These are phyloP conservation scores for Przewalskia tangutica DNA, from an alignment of 257 asterid species.

Conservation along the genomic window DNA sequence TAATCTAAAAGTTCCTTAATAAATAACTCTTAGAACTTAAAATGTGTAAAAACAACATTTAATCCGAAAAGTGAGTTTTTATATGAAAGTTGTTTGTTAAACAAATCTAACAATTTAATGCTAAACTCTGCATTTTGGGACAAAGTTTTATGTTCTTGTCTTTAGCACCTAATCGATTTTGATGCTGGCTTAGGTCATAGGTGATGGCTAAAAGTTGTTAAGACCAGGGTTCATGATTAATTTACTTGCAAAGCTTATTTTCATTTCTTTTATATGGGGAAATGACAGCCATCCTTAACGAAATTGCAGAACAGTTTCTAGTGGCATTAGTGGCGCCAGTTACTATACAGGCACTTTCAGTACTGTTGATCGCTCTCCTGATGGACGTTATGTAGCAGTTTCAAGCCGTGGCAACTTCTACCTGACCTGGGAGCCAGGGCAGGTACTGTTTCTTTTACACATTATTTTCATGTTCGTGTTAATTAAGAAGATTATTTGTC, in stretches of 20 bases:
- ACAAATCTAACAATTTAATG: not conserved
- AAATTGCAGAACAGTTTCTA: constrained; percentile 93
- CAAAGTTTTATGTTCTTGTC: not conserved
- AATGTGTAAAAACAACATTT: too few species aligned
- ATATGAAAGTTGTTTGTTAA: too few species aligned
- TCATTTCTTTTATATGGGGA: not conserved
- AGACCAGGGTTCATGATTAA: not conserved
- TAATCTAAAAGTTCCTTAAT: too few species aligned
- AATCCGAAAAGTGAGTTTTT: too few species aligned
- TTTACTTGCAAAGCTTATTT: not conserved
- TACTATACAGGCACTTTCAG: constrained; percentile 95
- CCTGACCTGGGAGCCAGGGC: constrained; percentile 99
- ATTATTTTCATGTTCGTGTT: not conserved
- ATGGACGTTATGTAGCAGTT: constrained; percentile 93
- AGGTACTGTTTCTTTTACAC: constrained; percentile 41
- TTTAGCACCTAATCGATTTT: not conserved
- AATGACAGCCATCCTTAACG: constrained; percentile 21
- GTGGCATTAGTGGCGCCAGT: constrained; percentile 99
- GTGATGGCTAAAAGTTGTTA: not conserved
- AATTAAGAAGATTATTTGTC: not conserved
- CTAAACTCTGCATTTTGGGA: not conserved
- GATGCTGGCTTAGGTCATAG: not conserved
- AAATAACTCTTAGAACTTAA: too few species aligned
- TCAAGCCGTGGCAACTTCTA: constrained; percentile 99
- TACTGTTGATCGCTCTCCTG: constrained; percentile 88